A percentile compares a stretch with the other conserved stretches of the same genome.
Evolutionary conservation across 176 grass and related monocot genomes (phyloP).

Genomic region (Hsuehochloa calcarea): DNA sequence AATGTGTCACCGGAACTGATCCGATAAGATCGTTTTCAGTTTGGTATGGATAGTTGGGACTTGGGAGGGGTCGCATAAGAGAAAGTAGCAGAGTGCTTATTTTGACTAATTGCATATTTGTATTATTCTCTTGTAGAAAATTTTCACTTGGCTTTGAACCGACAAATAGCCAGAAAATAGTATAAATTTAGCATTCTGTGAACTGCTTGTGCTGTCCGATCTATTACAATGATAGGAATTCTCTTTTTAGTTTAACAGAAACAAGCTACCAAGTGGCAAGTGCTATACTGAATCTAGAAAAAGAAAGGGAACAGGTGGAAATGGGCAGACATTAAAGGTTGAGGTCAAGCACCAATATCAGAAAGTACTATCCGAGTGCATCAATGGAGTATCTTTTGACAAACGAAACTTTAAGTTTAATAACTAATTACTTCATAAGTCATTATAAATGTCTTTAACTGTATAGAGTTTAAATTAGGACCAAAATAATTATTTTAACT

Average conservation of each 20-base stretch:
- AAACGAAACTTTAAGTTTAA: neutral
- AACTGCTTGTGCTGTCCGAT: neutral
- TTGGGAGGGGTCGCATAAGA: neutral
- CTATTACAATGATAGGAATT: neutral
- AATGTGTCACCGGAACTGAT: neutral
- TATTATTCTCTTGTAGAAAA: neutral
- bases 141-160: neutral
- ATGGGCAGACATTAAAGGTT: neutral
- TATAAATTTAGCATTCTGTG: neutral
- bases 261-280: neutral
- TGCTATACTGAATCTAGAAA: neutral
- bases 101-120: neutral
- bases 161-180: neutral
- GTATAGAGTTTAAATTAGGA: neutral
- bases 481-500: conserved; percentile 18
- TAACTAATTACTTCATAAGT: neutral
- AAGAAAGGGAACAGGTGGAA: neutral
- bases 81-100: neutral
- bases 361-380: conserved; percentile 3
- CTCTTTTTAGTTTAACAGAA: neutral
- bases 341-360: neutral
- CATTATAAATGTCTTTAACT: neutral
- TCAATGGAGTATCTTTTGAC: neutral
- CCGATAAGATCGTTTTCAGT: neutral
- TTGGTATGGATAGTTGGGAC: neutral